phyloP scores from a whole-genome alignment of 306 rosid species.

The Elaeagnus macrophylla region DNA sequence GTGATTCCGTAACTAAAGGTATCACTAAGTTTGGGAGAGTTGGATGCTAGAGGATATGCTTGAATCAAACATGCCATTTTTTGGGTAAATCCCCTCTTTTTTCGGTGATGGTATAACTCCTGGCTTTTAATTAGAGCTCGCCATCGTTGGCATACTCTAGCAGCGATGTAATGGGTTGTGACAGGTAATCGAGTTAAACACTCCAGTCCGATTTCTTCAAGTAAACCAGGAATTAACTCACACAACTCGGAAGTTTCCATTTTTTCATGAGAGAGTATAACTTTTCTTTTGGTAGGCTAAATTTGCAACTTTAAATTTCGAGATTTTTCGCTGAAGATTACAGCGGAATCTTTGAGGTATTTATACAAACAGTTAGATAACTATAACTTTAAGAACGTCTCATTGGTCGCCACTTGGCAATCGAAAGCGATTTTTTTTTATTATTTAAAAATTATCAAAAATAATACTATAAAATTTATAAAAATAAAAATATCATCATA shows the following conservation, averaged over 20 bases:
- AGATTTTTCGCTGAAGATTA: no score
- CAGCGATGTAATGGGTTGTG: slow-evolving; percentile 37
- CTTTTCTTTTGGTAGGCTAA: no score
- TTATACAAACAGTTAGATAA: no score
- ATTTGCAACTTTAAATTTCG: no score
- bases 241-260: neutral
- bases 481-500: no score
- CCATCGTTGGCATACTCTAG: slow-evolving; percentile 38
- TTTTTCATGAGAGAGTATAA: no score
- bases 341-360: no score
- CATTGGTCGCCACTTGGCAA: no score
- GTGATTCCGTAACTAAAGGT: slow-evolving; percentile 27
- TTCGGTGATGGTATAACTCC: slow-evolving; percentile 28
- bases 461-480: no score
- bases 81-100: slow-evolving; percentile 26
- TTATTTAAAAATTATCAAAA: no score
- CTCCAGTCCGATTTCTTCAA: slow-evolving; percentile 39
- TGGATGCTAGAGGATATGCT: slow-evolving; percentile 17
- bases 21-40: slow-evolving; percentile 16
- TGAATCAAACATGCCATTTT: slow-evolving; percentile 32
- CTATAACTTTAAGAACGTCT: no score
- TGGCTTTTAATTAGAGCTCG: slow-evolving; percentile 24
- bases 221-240: slow-evolving; percentile 38
- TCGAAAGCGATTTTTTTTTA: no score
- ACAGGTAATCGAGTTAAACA: slow-evolving; percentile 39